Percentiles rank a stretch among this genome's conserved stretches.
Evolutionary conservation across 306 rosid genomes (phyloP).

Genomic region (Alnus rubra): DNA sequence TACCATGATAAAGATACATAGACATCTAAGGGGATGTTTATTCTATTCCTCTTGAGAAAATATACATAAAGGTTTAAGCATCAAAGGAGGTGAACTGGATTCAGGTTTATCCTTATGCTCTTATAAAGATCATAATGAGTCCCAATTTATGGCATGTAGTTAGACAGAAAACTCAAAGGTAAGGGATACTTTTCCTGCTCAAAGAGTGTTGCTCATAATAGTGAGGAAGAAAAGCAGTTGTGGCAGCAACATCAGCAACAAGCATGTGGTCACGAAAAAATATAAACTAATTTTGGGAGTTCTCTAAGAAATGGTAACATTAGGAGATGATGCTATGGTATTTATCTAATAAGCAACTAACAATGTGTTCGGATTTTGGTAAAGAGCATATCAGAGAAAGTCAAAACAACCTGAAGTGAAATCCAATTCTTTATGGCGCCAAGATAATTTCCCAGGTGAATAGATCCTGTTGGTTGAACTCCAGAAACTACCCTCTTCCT

Average conservation of each 20-base stretch:
- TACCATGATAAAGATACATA: not conserved
- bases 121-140: not conserved
- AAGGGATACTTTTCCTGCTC: too few relatives aligned
- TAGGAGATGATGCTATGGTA: not conserved
- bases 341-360: not conserved
- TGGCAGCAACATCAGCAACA: not conserved
- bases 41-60: too few relatives aligned
- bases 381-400: conserved; percentile 9
- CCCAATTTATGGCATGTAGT: too few relatives aligned
- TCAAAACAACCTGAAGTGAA: conserved; percentile 67
- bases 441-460: conserved; percentile 93
- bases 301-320: not conserved
- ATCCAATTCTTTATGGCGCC: conserved; percentile 97
- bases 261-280: too few relatives aligned
- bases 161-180: too few relatives aligned
- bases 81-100: not conserved
- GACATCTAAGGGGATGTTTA: too few relatives aligned
- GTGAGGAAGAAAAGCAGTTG: too few relatives aligned
- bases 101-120: not conserved
- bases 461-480: conserved; percentile 94
- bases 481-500: conserved; percentile 95
- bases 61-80: not conserved
- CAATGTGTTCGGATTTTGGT: not conserved
- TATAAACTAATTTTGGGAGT: not conserved
- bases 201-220: too few relatives aligned